These are phyloP conservation scores for Cordyceps cateniannulata DNA, from an alignment of 2,329 filamentous ascomycete genomes.

Conservation along the genomic window DNA sequence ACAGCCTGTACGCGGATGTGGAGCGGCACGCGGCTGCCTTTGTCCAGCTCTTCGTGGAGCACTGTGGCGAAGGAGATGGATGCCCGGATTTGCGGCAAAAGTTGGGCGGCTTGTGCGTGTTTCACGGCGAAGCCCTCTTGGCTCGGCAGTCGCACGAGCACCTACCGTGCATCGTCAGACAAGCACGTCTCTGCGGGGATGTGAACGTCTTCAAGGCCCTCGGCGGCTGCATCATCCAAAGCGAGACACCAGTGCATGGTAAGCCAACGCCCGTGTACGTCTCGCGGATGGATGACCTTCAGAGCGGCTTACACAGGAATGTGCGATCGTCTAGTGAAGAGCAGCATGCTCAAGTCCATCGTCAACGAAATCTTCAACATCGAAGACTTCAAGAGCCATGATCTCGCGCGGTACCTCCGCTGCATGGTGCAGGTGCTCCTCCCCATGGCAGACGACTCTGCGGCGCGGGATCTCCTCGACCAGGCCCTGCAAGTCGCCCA, in stretches of 20 bases:
- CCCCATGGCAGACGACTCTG: slow-evolving; percentile 41
- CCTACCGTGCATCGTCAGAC: slow-evolving; percentile 53
- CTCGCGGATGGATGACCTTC: not conserved
- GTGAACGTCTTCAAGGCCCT: slow-evolving; percentile 52
- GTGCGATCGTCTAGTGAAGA: slow-evolving; percentile 34
- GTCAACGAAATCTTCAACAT: slow-evolving; percentile 61
- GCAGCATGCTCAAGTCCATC: slow-evolving; percentile 54
- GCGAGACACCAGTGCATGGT: slow-evolving; percentile 46
- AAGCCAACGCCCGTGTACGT: not conserved
- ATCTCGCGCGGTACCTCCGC: slow-evolving; percentile 69
- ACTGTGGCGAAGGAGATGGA: not conserved
- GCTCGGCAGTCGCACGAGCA: slow-evolving; percentile 62
- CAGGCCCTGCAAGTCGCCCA: slow-evolving; percentile 51
- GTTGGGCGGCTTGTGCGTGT: slow-evolving; percentile 60
- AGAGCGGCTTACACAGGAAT: not conserved
- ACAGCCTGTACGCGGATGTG: slow-evolving; percentile 54
- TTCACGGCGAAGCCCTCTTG: slow-evolving; percentile 73
- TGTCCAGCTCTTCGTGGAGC: not conserved
- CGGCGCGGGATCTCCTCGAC: slow-evolving; percentile 56
- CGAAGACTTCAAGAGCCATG: slow-evolving; percentile 47
- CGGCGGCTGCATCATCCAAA: slow-evolving; percentile 57
- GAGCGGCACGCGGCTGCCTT: slow-evolving; percentile 48
- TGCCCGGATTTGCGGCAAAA: slow-evolving; percentile 52
- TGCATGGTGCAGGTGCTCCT: slow-evolving; percentile 68
- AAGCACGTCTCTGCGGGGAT: slow-evolving; percentile 37